Conservation (phyloP, 169 alveolate species). For the Plasmodium yoelii region DNA sequence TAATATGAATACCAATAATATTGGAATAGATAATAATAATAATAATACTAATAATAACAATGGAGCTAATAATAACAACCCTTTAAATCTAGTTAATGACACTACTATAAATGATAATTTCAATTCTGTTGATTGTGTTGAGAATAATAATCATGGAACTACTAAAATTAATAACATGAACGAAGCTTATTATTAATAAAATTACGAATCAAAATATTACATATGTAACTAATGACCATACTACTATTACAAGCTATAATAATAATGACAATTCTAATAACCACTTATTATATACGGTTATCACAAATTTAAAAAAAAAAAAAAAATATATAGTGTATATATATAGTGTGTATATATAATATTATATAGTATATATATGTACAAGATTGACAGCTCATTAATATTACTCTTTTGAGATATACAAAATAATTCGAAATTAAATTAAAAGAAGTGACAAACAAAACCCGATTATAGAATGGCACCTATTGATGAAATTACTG, state of each 20-base stretch:
- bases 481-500: slow-evolving; percentile 7
- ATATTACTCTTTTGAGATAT: slow-evolving; percentile 5
- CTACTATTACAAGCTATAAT: not conserved
- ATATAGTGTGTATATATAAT: no score
- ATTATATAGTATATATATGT: not conserved
- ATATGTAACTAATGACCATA: no score
- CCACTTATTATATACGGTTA: slow-evolving; percentile 5
- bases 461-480: slow-evolving; percentile 5
- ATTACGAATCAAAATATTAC: no score
- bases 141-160: not conserved
- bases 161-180: not conserved
- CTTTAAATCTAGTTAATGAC: not conserved
- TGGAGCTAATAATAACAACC: not conserved
- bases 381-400: not conserved
- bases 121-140: not conserved
- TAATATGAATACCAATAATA: not conserved
- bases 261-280: not conserved
- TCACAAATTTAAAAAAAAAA: not conserved
- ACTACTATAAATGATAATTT: not conserved
- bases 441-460: slow-evolving; percentile 3
- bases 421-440: not conserved
- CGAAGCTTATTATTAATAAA: not conserved
- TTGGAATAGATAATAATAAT: not conserved
- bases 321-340: no score
- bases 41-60: not conserved